Evolutionary conservation across 805 yeast species (phyloP).

Genomic region (Millerozyma acaciae): DNA sequence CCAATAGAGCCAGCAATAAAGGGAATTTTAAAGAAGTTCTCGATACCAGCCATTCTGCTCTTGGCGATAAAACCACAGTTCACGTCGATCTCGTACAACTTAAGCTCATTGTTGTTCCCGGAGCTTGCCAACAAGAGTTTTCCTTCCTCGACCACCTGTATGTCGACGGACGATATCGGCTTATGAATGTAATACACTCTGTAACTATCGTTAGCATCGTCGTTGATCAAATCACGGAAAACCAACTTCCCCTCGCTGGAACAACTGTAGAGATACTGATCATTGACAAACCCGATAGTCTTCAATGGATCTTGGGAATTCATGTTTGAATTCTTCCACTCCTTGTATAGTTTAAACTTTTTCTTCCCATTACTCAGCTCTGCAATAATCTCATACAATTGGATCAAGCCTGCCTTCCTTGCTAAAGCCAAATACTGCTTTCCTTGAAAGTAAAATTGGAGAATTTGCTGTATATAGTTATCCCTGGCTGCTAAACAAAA

Average conservation of each 20-base stretch:
- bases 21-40: conserved; percentile 2
- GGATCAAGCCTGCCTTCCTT: conserved; percentile 25
- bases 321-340: conserved; percentile 29
- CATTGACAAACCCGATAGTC: conserved; percentile 20
- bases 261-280: conserved; percentile 30
- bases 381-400: conserved; percentile 19
- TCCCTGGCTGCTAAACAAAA: conserved; percentile 11
- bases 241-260: conserved; percentile 31
- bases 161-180: conserved; percentile 21
- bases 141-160: conserved; percentile 9
- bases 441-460: conserved; percentile 16
- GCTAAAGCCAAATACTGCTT: conserved; percentile 21
- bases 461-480: conserved; percentile 19
- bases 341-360: conserved; percentile 23
- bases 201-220: conserved; percentile 29
- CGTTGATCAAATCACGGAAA: conserved; percentile 33
- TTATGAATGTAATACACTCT: conserved; percentile 20
- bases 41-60: neutral
- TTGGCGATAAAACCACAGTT: neutral
- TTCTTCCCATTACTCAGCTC: conserved; percentile 2
- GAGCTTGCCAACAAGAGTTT: conserved; percentile 19
- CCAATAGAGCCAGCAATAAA: neutral
- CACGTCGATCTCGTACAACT: conserved; percentile 20
- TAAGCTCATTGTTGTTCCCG: conserved; percentile 25
- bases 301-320: conserved; percentile 22